A percentile compares a stretch with the other conserved stretches of the same genome.
phyloP scores from a whole-genome alignment of 2,329 filamentous ascomycete species.

The Xylaria sp. region DNA sequence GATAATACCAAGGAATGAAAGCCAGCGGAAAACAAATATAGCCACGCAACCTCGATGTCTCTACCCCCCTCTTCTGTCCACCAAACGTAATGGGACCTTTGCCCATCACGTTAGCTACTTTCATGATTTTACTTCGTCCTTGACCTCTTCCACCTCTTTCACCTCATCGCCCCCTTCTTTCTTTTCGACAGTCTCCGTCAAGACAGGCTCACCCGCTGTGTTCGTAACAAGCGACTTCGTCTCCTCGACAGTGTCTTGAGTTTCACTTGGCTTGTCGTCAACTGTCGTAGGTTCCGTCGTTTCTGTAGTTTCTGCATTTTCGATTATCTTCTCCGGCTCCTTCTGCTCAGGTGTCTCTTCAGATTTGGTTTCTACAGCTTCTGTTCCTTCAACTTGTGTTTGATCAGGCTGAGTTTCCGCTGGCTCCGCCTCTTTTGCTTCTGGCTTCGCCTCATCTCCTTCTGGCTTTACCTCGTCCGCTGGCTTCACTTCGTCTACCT shows the following conservation, averaged over 20 bases:
- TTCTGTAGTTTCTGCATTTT: background rate
- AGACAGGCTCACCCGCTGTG: slow-evolving; percentile 49
- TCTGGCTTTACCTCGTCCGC: slow-evolving; percentile 24
- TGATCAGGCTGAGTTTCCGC: slow-evolving; percentile 23
- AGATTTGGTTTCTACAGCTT: slow-evolving; percentile 21
- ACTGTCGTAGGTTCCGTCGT: slow-evolving; percentile 24
- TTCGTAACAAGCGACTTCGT: slow-evolving; percentile 49
- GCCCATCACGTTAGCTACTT: slow-evolving; percentile 10
- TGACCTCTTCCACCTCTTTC: slow-evolving; percentile 43
- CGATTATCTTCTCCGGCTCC: slow-evolving; percentile 13
- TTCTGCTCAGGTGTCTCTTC: slow-evolving; percentile 27
- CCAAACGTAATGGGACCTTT: background rate
- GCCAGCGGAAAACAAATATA: background rate
- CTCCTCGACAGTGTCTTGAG: slow-evolving; percentile 41
- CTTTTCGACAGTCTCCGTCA: slow-evolving; percentile 49
- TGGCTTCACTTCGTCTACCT: slow-evolving; percentile 16
- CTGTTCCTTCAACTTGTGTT: slow-evolving; percentile 22
- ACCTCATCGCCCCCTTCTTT: slow-evolving; percentile 47
- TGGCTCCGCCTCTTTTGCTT: slow-evolving; percentile 11
- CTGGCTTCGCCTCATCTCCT: too few relatives aligned
- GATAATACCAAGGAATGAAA: slow-evolving; percentile 14
- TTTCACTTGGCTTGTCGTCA: slow-evolving; percentile 31
- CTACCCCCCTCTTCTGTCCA: background rate
- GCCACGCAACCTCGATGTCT: background rate
- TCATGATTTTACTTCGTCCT: slow-evolving; percentile 46